Base-by-base conservation (phyloP, 148 eudicot species). In the Nepenthes mirabilis region DNA sequence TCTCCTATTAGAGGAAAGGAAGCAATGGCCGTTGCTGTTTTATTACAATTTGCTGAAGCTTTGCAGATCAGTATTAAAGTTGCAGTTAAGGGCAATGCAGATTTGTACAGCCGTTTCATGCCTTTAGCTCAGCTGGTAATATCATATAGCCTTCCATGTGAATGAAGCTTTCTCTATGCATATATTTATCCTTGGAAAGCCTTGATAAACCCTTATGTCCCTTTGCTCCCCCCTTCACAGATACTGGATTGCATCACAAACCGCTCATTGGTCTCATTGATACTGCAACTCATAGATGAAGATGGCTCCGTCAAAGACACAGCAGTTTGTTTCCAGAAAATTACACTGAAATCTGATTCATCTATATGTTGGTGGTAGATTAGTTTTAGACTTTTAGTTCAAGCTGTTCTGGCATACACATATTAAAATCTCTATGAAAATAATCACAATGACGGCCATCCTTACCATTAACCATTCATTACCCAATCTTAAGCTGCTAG, bases 261-360 rank as follows among this genome's bases (percentile, higher is more conserved):
- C 62, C 75, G 75, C 59, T 69, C 91, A 43, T 73, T 93, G 57
- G 70, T 77, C 6, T 88, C 74, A 81, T 74, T 85, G 59, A 73
- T 93, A 63, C 68, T 72, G 56, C 87, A 84, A 68, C 79, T 93
- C 54, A 58, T 93, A 47, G 82, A 83, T 72, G 95, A 88, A 70
- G 98, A 93, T 80, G 98, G 98, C 57, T 73, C 74, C 23, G 80
- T 93, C 52, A 88, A 80, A 75, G 96, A 93, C 69, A 83, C 98
- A 60, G 95, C 96, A 59, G 98, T 93, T 62, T 60, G 94, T 78
- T 53, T 54, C 55, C 45, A 14, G 5, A 14, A 37, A n/a, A 34
- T 55, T 33, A 33, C 36, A 2, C 7, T 23, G 23, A 23, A 23
- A 32, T 11, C 48, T 45, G 48, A 45, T 6, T 11, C 14, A 5